Evolutionary conservation across 2,329 filamentous ascomycete genomes (phyloP).

Genomic region (Pseudogymnoascus destructans): DNA sequence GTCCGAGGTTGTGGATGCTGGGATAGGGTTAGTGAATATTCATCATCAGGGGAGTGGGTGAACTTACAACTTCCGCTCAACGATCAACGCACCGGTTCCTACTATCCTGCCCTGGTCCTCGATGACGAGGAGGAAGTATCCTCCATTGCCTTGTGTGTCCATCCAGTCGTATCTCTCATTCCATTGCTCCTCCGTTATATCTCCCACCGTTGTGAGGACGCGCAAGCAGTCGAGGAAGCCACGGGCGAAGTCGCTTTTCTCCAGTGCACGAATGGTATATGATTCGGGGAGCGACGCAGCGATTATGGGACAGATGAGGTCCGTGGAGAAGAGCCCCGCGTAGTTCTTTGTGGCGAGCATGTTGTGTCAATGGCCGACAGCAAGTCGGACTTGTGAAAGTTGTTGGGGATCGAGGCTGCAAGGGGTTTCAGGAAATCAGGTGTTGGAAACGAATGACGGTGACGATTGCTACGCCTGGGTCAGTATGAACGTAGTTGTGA

Average conservation of each 20-base stretch:
- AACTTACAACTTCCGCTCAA: conserved; percentile 84
- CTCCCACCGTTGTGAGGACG: conserved; percentile 84
- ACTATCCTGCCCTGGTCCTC: conserved; percentile 60
- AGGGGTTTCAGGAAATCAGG: neutral
- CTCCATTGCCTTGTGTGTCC: conserved; percentile 47
- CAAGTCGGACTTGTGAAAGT: neutral
- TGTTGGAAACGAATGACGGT: neutral
- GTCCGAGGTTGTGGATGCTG: conserved; percentile 66
- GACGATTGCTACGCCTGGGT: neutral
- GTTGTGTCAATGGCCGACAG: neutral
- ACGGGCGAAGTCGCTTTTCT: conserved; percentile 60
- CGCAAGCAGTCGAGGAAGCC: conserved; percentile 87
- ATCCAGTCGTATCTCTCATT: conserved; percentile 71
- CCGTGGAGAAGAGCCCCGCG: conserved; percentile 58
- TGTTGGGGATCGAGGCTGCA: neutral
- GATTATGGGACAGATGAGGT: conserved; percentile 68
- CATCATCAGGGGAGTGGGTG: neutral
- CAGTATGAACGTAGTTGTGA: neutral
- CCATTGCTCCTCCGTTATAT: conserved; percentile 63
- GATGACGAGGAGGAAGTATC: conserved; percentile 78
- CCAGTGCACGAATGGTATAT: conserved; percentile 72
- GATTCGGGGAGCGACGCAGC: conserved; percentile 59
- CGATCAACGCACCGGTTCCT: conserved; percentile 75
- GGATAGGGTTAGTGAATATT: conserved; percentile 17
- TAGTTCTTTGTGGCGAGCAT: conserved; percentile 11